Conservation (phyloP, 2,329 filamentous ascomycete species). For the Niveomyces coronatus region DNA sequence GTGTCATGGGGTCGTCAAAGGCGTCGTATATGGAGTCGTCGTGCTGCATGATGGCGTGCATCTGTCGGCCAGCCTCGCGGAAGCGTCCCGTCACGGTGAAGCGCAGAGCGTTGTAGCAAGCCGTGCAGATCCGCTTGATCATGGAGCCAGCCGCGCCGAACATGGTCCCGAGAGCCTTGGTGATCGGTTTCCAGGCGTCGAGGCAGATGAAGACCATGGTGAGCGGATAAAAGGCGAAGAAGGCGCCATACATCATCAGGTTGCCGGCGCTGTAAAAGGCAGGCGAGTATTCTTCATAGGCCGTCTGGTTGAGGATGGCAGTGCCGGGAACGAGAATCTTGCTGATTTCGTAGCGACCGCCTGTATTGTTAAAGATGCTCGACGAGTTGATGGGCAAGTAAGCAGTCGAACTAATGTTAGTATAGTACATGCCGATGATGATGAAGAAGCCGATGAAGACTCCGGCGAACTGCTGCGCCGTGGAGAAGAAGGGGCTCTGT, state of each 20-base stretch:
- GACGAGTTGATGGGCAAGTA: slow-evolving; percentile 40
- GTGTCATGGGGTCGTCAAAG: slow-evolving; percentile 31
- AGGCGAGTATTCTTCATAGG: slow-evolving; percentile 25
- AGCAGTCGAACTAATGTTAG: slow-evolving; percentile 31
- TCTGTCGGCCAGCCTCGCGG: slow-evolving; percentile 17
- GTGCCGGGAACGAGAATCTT: slow-evolving; percentile 30
- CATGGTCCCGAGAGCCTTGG: slow-evolving; percentile 2
- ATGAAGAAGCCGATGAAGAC: slow-evolving; percentile 1
- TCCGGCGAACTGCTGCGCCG: neutral
- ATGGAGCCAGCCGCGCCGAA: neutral
- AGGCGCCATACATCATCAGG: slow-evolving; percentile 20
- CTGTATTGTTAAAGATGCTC: slow-evolving; percentile 34
- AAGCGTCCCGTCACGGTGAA: slow-evolving; percentile 23
- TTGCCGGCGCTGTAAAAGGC: slow-evolving; percentile 25
- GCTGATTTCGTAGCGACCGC: slow-evolving; percentile 28
- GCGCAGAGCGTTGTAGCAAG: slow-evolving; percentile 17
- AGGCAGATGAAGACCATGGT: slow-evolving; percentile 26
- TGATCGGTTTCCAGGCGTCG: slow-evolving; percentile 19
- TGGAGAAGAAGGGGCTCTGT: slow-evolving; percentile 7
- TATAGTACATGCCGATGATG: slow-evolving; percentile 11
- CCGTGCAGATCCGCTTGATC: slow-evolving; percentile 1
- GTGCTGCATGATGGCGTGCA: slow-evolving; percentile 27
- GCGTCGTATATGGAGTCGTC: slow-evolving; percentile 30
- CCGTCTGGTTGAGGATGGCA: slow-evolving; percentile 21
- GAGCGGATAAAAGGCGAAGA: slow-evolving; percentile 23